phyloP scores from a whole-genome alignment of 2,329 filamentous ascomycete species.

The Lachnellula hyalina region DNA sequence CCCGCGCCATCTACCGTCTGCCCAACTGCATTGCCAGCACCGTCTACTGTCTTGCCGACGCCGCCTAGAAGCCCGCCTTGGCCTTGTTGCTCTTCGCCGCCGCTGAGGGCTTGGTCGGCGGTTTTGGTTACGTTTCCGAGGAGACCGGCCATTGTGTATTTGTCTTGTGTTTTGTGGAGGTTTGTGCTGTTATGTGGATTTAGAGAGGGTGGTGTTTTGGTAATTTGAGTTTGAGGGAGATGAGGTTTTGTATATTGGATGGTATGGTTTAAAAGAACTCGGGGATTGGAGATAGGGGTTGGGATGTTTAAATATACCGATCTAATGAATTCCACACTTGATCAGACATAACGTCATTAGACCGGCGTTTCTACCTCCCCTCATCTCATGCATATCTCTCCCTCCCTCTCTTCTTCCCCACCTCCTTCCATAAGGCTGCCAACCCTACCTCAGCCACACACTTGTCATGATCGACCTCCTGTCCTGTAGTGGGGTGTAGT shows the following conservation, averaged over 20 bases:
- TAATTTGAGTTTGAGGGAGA: background rate
- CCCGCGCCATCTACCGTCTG: constrained; percentile 30
- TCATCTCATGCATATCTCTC: too few relatives aligned
- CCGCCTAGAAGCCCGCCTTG: constrained; percentile 36
- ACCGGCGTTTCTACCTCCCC: too few relatives aligned
- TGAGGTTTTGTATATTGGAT: background rate
- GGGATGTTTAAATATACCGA: too few relatives aligned
- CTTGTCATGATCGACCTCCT: too few relatives aligned
- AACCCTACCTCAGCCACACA: too few relatives aligned
- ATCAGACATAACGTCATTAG: too few relatives aligned
- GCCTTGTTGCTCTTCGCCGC: constrained; percentile 34
- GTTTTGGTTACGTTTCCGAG: constrained; percentile 33
- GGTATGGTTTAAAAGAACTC: too few relatives aligned
- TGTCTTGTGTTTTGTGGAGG: background rate
- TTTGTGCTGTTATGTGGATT: constrained; percentile 3
- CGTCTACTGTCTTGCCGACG: constrained; percentile 33
- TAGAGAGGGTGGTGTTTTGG: background rate
- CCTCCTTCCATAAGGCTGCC: too few relatives aligned
- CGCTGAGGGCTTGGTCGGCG: constrained; percentile 36
- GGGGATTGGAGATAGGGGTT: too few relatives aligned
- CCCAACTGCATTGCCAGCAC: constrained; percentile 31
- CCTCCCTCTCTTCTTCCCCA: too few relatives aligned
- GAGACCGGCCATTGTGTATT: constrained; percentile 28
- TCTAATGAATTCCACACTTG: too few relatives aligned
- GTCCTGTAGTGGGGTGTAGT: too few relatives aligned